A percentile compares a stretch with the other conserved stretches of the same genome.
These are phyloP conservation scores for Amylostereum chailletii DNA, from an alignment of 1,284 basidiomycete genomes.

Conservation along the genomic window DNA sequence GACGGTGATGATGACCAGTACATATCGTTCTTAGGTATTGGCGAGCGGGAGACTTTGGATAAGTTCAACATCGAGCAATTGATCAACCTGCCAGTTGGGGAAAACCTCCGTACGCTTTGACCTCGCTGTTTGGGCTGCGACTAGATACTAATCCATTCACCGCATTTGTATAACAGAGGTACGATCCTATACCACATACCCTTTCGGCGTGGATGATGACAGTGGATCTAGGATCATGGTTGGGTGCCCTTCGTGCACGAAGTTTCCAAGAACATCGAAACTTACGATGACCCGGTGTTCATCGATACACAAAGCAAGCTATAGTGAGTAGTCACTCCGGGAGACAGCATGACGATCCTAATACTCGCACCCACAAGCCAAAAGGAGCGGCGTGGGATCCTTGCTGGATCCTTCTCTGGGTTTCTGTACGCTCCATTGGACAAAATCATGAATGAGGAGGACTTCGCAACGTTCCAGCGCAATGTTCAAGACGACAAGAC, in stretches of 20 bases:
- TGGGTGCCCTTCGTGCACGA: slow-evolving; percentile 1
- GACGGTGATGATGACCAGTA: not conserved
- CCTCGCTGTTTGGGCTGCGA: not conserved
- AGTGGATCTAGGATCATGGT: slow-evolving; percentile 1
- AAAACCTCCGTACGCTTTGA: slow-evolving; percentile 1
- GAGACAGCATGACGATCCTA: not conserved
- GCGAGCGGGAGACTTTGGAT: not conserved
- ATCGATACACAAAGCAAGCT: not conserved
- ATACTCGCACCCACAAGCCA: not conserved
- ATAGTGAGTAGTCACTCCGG: not conserved
- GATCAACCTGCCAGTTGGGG: slow-evolving; percentile 4
- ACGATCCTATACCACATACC: not conserved
- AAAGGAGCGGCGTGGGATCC: not conserved
- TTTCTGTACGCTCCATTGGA: not conserved
- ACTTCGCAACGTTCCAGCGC: not conserved
- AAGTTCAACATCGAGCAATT: not conserved
- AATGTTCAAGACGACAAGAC: not conserved
- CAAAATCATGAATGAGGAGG: not conserved
- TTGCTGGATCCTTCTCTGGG: slow-evolving; percentile 1
- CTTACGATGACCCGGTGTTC: not conserved
- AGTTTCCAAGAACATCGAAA: not conserved
- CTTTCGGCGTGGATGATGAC: not conserved
- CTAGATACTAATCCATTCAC: not conserved
- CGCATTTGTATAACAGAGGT: not conserved
- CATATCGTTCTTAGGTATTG: not conserved